Conservation (phyloP, 139 green algal genomes). For the Limnomonas spitsbergensis region DNA sequence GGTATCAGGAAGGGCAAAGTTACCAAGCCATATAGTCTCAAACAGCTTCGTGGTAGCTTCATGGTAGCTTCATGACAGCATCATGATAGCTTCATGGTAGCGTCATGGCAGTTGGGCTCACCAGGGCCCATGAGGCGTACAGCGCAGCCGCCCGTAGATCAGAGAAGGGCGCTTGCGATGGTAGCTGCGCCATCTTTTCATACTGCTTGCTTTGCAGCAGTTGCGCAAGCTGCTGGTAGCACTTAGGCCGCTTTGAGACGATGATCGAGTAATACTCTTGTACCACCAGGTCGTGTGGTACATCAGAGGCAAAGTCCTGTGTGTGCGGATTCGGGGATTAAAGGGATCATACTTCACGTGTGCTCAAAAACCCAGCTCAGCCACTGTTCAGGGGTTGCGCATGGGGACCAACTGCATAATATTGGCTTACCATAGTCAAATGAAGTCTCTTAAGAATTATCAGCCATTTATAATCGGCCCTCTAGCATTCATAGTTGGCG, state of each 20-base stretch:
- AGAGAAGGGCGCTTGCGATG: slow-evolving; percentile 13
- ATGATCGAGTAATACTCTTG: slow-evolving; percentile 31
- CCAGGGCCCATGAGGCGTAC: slow-evolving; percentile 33
- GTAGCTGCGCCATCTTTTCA: background rate
- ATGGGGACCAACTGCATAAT: too few relatives aligned
- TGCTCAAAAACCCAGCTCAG: too few relatives aligned
- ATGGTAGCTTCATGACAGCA: background rate
- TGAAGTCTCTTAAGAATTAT: too few relatives aligned
- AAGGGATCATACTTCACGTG: too few relatives aligned
- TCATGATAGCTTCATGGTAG: background rate
- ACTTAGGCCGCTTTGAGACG: slow-evolving; percentile 5
- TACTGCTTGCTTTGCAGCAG: slow-evolving; percentile 17
- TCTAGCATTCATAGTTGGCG: too few relatives aligned
- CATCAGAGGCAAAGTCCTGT: slow-evolving; percentile 15
- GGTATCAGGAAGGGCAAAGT: too few relatives aligned
- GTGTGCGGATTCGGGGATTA: too few relatives aligned
- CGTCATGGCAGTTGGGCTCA: background rate
- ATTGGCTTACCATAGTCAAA: too few relatives aligned
- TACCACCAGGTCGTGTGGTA: slow-evolving; percentile 7
- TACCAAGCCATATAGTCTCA: too few relatives aligned
- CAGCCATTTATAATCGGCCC: too few relatives aligned
- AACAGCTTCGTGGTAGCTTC: background rate
- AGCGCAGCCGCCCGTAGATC: slow-evolving; percentile 31
- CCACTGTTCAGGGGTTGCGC: too few relatives aligned
- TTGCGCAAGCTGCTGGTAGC: slow-evolving; percentile 26